Percentiles rank a stretch among this genome's conserved stretches.
These are phyloP conservation scores for Cytidiella melzeri DNA, from an alignment of 768 basidiomycete genomes.

Conservation along the genomic window DNA sequence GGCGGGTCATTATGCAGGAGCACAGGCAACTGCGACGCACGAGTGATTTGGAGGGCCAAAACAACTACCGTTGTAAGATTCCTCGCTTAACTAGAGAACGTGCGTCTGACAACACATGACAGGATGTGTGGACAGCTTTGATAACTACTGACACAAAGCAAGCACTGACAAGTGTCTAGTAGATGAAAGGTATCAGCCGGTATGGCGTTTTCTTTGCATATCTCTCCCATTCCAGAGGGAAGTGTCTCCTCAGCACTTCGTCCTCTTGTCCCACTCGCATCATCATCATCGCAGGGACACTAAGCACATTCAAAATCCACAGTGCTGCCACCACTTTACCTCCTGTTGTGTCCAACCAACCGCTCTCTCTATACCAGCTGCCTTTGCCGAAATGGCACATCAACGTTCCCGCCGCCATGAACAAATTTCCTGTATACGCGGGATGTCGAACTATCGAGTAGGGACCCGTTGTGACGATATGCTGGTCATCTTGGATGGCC, in stretches of 20 bases:
- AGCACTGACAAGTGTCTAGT: no score
- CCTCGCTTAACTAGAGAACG: no score
- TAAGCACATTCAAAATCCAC: background rate
- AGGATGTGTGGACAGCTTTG: no score
- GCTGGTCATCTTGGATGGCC: conserved; percentile 19
- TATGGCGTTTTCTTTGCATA: conserved; percentile 4
- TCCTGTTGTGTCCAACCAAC: background rate
- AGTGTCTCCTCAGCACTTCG: background rate
- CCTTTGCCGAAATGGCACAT: background rate
- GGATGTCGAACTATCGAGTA: conserved; percentile 27
- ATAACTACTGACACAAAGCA: no score
- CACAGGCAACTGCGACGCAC: no score
- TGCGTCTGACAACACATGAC: no score
- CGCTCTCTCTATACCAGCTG: conserved; percentile 1
- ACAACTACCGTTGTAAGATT: no score
- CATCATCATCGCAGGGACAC: background rate
- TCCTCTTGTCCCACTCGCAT: background rate
- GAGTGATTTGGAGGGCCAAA: no score
- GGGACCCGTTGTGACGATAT: conserved; percentile 23
- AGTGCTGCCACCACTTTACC: background rate
- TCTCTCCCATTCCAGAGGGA: background rate
- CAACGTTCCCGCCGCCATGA: background rate
- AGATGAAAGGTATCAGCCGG: conserved; percentile 1
- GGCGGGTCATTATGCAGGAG: no score
- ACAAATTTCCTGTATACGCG: conserved; percentile 12